Base-by-base conservation (phyloP, 805 yeast species). In the Hanseniaspora nectarophila region DNA sequence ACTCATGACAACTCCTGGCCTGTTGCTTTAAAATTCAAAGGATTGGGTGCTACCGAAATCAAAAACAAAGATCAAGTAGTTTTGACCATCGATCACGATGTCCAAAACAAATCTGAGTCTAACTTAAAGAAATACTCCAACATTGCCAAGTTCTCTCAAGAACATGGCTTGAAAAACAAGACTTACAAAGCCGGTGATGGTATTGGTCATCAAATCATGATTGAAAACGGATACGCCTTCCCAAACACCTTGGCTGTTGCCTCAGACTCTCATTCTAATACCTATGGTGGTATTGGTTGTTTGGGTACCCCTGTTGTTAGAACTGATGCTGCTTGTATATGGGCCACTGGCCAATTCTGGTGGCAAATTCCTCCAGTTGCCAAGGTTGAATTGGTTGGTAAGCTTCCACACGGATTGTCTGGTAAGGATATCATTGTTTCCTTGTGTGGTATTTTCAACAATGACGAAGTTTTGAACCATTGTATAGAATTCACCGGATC, bases 311-410 rank as follows among this genome's bases (percentile, higher is more conserved):
- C 99, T 9, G 84, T 92, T 52, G 99, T 92, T 53, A 78, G 99
- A 68, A 92, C 99, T 0, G 99, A 92, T 68, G 98, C 97, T 21
- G 99, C 99, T 4, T 80, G 97, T 9, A 90, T 92, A 58, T 92
- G 99, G 99, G 97, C 99, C 12, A 92, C 99, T 0, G 97, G 97
- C 38, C 95, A 88, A 70, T 92, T 98, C 3, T 92, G 99, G 99
- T 92, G 98, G 98, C 98, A 94, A 76, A 86, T 92, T 52, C 99
- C 99, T 2, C 97, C 98, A 0, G 97, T 92, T 23, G 98, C 97
- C 33, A 79, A 81, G 61, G 97, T 92, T 9, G 94, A 86, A 66
- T 75, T 92, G 53, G 72, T 75, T 57, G 96, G 96, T 40, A 67
- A 76, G 58, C 74, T 92, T 54, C 95, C 94, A 12, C 69, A 74